phyloP scores from a whole-genome alignment of 2,329 filamentous ascomycete species.

The Fusarium sp. region DNA sequence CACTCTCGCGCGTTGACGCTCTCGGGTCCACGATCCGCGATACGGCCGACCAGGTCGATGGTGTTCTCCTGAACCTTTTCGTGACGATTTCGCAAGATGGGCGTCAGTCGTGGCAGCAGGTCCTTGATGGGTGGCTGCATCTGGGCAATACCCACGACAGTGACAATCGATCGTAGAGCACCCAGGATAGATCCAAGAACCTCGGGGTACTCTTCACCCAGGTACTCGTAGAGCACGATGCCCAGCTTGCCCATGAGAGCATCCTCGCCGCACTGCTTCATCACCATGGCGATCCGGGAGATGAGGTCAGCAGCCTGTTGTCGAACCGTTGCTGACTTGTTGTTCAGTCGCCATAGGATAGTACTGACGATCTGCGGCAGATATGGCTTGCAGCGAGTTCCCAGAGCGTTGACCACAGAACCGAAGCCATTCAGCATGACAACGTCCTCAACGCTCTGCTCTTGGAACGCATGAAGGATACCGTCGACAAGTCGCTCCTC shows the following conservation, averaged over 20 bases:
- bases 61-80: slow-evolving; percentile 99
- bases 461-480: slow-evolving; percentile 95
- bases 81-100: slow-evolving; percentile 97
- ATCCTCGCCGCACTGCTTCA: slow-evolving; percentile 98
- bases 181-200: slow-evolving; percentile 97
- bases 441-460: slow-evolving; percentile 96
- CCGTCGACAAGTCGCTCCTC: slow-evolving; percentile 96
- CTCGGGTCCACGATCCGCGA: slow-evolving; percentile 95
- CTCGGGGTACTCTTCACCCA: slow-evolving; percentile 98
- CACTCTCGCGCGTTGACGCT: slow-evolving; percentile 97
- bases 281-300: slow-evolving; percentile 96
- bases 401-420: slow-evolving; percentile 95
- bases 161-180: slow-evolving; percentile 94
- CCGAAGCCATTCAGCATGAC: slow-evolving; percentile 98
- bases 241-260: slow-evolving; percentile 95
- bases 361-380: slow-evolving; percentile 97
- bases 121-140: slow-evolving; percentile 99
- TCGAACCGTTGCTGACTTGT: slow-evolving; percentile 95
- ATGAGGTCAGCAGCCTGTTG: slow-evolving; percentile 98
- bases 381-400: slow-evolving; percentile 94
- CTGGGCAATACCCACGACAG: slow-evolving; percentile 95
- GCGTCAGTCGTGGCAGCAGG: slow-evolving; percentile 91
- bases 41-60: slow-evolving; percentile 96
- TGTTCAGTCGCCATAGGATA: slow-evolving; percentile 96
- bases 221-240: slow-evolving; percentile 95